Conservation (phyloP, 2,329 filamentous ascomycete genomes). For the Pseudocercospora musae region DNA sequence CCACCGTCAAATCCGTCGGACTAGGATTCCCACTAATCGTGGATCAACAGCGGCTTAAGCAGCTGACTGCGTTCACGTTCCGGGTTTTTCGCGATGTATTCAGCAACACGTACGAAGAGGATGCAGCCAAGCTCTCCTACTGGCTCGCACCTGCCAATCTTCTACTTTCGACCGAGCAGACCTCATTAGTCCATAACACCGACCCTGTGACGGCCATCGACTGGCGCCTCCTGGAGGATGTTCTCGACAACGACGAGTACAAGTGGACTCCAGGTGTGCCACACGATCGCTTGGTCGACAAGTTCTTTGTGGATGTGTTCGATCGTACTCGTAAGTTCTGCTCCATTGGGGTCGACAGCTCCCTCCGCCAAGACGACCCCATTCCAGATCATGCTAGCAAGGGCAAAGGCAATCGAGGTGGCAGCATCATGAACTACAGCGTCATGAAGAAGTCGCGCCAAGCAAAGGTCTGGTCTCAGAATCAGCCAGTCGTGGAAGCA, state of each 20-base stretch:
- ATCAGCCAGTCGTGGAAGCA: slow-evolving; percentile 80
- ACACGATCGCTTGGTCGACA: slow-evolving; percentile 43
- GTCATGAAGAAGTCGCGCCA: slow-evolving; percentile 63
- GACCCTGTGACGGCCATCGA: slow-evolving; percentile 49
- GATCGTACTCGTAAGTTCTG: slow-evolving; percentile 60
- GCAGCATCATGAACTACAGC: slow-evolving; percentile 73
- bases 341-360: slow-evolving; percentile 43
- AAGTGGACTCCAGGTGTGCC: slow-evolving; percentile 45
- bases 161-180: neutral
- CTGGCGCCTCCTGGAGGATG: slow-evolving; percentile 55
- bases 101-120: slow-evolving; percentile 74
- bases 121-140: slow-evolving; percentile 68
- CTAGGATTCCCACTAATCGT: slow-evolving; percentile 47
- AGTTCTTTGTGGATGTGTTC: slow-evolving; percentile 56
- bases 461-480: slow-evolving; percentile 53
- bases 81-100: slow-evolving; percentile 79
- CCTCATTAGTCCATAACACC: neutral
- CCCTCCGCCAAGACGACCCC: slow-evolving; percentile 61
- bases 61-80: slow-evolving; percentile 70
- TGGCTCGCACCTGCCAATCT: slow-evolving; percentile 64
- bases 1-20: slow-evolving; percentile 51
- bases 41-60: slow-evolving; percentile 44
- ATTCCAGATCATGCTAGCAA: slow-evolving; percentile 57
- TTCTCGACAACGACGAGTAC: slow-evolving; percentile 40
- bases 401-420: slow-evolving; percentile 38